These are phyloP conservation scores for Colletotrichum eleusines DNA, from an alignment of 2,329 filamentous ascomycete species.

Conservation along the genomic window DNA sequence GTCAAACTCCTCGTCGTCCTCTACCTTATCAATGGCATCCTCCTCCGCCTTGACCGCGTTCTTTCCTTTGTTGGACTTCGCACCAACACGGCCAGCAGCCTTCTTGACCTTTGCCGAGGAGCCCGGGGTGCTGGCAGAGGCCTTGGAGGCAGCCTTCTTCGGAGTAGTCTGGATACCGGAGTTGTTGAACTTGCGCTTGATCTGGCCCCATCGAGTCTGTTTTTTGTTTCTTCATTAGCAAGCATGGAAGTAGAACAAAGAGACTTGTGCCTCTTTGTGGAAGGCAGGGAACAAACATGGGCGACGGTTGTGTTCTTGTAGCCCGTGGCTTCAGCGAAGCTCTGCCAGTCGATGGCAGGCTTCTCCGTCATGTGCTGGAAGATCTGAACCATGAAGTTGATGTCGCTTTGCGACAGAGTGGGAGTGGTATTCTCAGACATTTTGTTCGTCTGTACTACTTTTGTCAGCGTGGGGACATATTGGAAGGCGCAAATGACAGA, in stretches of 20 bases:
- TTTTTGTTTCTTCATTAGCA: neutral
- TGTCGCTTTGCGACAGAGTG: constrained; percentile 56
- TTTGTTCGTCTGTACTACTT: neutral
- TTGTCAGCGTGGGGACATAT: neutral
- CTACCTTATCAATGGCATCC: constrained; percentile 31
- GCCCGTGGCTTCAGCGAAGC: constrained; percentile 55
- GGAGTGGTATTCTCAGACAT: constrained; percentile 48
- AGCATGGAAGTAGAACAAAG: neutral
- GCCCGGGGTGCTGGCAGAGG: neutral
- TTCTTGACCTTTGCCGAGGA: constrained; percentile 41
- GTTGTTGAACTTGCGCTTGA: constrained; percentile 45
- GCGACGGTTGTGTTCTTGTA: constrained; percentile 62
- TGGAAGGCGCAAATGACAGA: neutral
- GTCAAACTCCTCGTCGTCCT: neutral
- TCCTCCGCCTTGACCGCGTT: constrained; percentile 44
- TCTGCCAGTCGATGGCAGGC: constrained; percentile 62
- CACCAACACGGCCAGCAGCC: constrained; percentile 35
- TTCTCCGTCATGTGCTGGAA: constrained; percentile 58
- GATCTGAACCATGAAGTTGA: constrained; percentile 59
- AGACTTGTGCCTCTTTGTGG: neutral
- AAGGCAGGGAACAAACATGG: constrained; percentile 50
- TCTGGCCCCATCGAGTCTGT: constrained; percentile 62
- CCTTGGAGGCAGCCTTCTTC: constrained; percentile 1
- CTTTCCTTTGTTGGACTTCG: constrained; percentile 43
- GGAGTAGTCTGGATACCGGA: constrained; percentile 30